phyloP scores from a whole-genome alignment of 2,329 filamentous ascomycete genomes.

The Dactylellina drechsleri region DNA sequence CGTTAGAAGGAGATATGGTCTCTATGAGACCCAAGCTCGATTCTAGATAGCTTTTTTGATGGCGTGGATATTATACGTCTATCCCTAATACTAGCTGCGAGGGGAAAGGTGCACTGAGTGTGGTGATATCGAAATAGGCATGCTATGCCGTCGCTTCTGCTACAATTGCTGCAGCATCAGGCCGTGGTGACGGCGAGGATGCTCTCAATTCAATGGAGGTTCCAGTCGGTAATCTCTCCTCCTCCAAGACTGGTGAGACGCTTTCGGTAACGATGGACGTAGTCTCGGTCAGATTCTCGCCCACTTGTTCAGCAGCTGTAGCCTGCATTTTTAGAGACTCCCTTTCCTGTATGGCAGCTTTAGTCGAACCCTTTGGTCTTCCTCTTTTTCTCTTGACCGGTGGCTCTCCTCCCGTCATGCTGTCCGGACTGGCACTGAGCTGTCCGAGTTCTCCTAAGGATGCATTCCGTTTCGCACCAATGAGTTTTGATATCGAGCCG shows the following conservation, averaged over 20 bases:
- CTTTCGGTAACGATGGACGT: slow-evolving; percentile 40
- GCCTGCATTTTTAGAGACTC: slow-evolving; percentile 54
- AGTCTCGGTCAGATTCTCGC: slow-evolving; percentile 47
- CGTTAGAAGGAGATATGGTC: too few relatives aligned
- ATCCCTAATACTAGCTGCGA: too few relatives aligned
- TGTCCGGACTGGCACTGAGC: slow-evolving; percentile 21
- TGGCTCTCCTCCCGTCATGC: slow-evolving; percentile 39
- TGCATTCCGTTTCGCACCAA: slow-evolving; percentile 44
- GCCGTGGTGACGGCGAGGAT: slow-evolving; percentile 42
- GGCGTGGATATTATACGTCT: too few relatives aligned
- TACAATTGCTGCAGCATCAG: slow-evolving; percentile 17
- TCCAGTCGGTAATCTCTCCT: slow-evolving; percentile 45
- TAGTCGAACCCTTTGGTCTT: slow-evolving; percentile 50
- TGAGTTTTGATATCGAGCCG: slow-evolving; percentile 32
- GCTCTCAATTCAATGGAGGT: slow-evolving; percentile 50
- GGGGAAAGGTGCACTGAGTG: too few relatives aligned
- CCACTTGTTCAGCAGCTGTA: slow-evolving; percentile 51
- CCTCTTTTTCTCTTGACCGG: slow-evolving; percentile 52
- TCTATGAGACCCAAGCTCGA: too few relatives aligned
- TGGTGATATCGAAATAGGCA: slow-evolving; percentile 1
- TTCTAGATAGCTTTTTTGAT: too few relatives aligned
- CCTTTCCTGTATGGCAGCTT: slow-evolving; percentile 53
- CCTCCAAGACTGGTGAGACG: slow-evolving; percentile 49
- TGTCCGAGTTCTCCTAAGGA: slow-evolving; percentile 43
- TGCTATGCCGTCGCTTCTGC: slow-evolving; percentile 26